These are phyloP conservation scores for Zoysia pacifica DNA, from an alignment of 176 grass and related monocot species.

Conservation along the genomic window DNA sequence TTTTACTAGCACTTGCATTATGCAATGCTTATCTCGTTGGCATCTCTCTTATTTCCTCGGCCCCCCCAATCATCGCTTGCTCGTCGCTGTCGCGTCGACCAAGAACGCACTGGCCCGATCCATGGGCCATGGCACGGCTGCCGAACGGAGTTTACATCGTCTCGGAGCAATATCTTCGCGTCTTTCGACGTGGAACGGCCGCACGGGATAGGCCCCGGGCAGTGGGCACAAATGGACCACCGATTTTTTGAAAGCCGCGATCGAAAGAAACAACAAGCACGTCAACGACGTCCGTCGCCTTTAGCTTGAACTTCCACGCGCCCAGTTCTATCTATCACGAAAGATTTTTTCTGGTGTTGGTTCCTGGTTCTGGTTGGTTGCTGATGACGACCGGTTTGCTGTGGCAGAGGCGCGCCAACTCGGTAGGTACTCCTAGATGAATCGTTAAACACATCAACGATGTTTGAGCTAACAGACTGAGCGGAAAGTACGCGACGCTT, in stretches of 20 bases:
- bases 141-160: neutral
- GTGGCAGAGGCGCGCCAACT: too few relatives aligned
- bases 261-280: neutral
- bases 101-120: neutral
- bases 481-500: too few relatives aligned
- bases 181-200: conserved; percentile 13
- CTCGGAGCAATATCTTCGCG: conserved; percentile 6
- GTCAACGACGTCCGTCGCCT: neutral
- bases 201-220: neutral
- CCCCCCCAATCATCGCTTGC: conserved; percentile 30
- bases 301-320: neutral
- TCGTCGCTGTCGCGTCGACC: neutral
- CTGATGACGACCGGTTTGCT: too few relatives aligned
- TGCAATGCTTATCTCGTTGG: neutral
- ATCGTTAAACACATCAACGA: too few relatives aligned
- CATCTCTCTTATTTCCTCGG: neutral
- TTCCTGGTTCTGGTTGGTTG: too few relatives aligned
- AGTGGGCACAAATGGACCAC: neutral
- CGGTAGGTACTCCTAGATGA: too few relatives aligned
- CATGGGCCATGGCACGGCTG: neutral
- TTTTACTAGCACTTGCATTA: neutral
- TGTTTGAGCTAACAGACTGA: too few relatives aligned
- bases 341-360: too few relatives aligned
- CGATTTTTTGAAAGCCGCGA: neutral
- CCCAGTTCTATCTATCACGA: neutral